Evolutionary conservation across 2,329 filamentous ascomycete species (phyloP), one percentile per base, ranked within the genome.

Genomic region (Colletotrichum sp.): DNA sequence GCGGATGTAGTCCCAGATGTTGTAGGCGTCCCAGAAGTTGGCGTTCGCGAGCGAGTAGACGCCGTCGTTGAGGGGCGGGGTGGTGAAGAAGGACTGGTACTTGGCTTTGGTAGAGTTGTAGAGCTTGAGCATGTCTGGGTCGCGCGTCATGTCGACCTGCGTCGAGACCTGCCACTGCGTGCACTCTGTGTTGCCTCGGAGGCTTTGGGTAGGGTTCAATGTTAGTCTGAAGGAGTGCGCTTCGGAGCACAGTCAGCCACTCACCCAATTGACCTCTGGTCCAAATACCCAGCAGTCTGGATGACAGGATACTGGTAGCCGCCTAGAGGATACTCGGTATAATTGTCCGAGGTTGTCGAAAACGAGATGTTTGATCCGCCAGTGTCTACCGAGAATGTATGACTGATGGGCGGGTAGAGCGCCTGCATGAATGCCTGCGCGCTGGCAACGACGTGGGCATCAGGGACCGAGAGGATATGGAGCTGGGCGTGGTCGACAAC

Each of bases 241-340:
- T 60, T 52, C 12, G 10, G 6, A 16, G 16, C 55, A 26, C 24
- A 28, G 24, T n/a, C 16, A 30, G 15, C 7, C 24, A 81, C 87
- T 78, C 82, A 90, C 90, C 83, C 86, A 48, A 88, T 82, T 15
- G 86, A 88, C 21, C 84, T 83, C 13, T 83, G 85, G 72, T 91
- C 89, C 8, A 83, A 78, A 1, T 76, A 83, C 2, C 88, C 85
- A 9, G 92, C 82, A 1, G 90, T 89, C 60, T 89, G 85, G 48
- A 98, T 86, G 2, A 91, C 91, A 21, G 96, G 93, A 78, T 97
- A 92, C 82, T 98, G 96, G 81, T 96, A 98, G 12, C 95, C 95
- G 70, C 90, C 86, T 79, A 98, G 84, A 0, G 96, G 96, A 55
- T 91, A 91, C 30, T 92, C 85, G 8, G 94, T 85, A 4, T 86